A percentile compares a stretch with the other conserved stretches of the same genome.
phyloP scores from a whole-genome alignment of 169 alveolate genomes.

The Amoebophrya sp. region DNA sequence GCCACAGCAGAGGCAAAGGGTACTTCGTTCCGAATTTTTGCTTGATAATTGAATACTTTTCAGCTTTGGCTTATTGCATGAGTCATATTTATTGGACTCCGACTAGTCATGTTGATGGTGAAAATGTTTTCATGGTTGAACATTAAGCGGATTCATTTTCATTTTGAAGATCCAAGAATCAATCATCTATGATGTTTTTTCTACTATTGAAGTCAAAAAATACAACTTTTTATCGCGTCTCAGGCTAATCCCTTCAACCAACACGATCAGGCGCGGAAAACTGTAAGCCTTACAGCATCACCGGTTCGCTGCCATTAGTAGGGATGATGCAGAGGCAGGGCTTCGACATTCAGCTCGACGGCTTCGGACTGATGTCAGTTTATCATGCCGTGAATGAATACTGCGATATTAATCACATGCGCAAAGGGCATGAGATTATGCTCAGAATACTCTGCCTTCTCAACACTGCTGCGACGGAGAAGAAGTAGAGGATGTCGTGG shows the following conservation, averaged over 20 bases:
- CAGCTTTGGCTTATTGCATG: no score
- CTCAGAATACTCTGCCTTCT: not conserved
- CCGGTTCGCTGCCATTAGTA: not conserved
- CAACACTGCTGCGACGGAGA: not conserved
- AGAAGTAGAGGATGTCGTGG: not conserved
- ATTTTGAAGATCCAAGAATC: no score
- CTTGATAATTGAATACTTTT: no score
- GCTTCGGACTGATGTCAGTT: not conserved
- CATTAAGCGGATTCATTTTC: no score
- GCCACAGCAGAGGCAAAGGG: not conserved
- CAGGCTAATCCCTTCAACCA: no score
- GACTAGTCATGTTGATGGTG: no score
- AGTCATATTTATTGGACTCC: no score
- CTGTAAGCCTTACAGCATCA: not conserved
- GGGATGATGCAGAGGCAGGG: not conserved
- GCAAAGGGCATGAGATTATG: not conserved
- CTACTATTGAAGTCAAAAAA: not conserved
- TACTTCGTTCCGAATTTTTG: no score
- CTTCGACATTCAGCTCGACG: constrained; percentile 2
- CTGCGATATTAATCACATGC: not conserved
- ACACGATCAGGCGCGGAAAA: not conserved
- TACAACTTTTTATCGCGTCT: no score
- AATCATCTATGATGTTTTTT: no score
- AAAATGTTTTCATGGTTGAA: no score
- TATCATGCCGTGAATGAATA: not conserved